Evolutionary conservation across 2,329 filamentous ascomycete species (phyloP).

Genomic region (Zasmidium angulare): DNA sequence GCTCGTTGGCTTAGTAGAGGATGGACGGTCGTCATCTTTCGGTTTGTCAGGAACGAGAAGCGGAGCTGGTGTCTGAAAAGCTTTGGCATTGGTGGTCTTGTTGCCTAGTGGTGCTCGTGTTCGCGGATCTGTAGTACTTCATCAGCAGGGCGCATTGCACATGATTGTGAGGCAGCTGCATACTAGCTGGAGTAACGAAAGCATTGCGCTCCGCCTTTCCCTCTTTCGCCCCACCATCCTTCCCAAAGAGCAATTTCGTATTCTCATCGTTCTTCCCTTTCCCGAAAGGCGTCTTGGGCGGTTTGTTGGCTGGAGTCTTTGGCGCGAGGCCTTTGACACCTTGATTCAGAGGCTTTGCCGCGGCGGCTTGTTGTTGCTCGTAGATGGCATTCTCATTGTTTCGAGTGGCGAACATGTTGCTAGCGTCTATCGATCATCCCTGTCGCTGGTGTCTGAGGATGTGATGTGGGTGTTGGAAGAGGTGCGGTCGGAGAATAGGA

Average conservation of each 20-base stretch:
- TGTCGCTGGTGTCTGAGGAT: not conserved
- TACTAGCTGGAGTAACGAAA: conserved; percentile 81
- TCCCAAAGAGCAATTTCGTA: conserved; percentile 62
- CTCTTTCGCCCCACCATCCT: conserved; percentile 52
- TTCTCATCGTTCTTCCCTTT: conserved; percentile 80
- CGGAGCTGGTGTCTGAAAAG: conserved; percentile 57
- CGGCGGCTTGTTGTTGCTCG: conserved; percentile 67
- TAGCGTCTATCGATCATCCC: not conserved
- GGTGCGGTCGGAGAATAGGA: not conserved
- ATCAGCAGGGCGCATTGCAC: conserved; percentile 9
- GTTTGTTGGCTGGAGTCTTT: conserved; percentile 76
- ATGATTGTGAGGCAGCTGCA: conserved; percentile 6
- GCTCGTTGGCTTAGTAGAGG: conserved; percentile 53
- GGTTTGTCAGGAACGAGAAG: conserved; percentile 54
- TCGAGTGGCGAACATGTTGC: conserved; percentile 66
- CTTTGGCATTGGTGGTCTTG: conserved; percentile 96
- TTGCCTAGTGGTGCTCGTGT: conserved; percentile 80
- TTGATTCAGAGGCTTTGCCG: conserved; percentile 71
- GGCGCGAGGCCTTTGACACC: conserved; percentile 60
- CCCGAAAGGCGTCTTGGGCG: conserved; percentile 75
- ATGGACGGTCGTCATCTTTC: conserved; percentile 39
- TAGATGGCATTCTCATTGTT: conserved; percentile 87
- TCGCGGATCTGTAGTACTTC: conserved; percentile 54
- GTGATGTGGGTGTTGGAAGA: not conserved
- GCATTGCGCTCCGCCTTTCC: conserved; percentile 62